These are phyloP conservation scores for Chaetomium strumarium DNA, from an alignment of 2,329 filamentous ascomycete genomes.

Conservation along the genomic window DNA sequence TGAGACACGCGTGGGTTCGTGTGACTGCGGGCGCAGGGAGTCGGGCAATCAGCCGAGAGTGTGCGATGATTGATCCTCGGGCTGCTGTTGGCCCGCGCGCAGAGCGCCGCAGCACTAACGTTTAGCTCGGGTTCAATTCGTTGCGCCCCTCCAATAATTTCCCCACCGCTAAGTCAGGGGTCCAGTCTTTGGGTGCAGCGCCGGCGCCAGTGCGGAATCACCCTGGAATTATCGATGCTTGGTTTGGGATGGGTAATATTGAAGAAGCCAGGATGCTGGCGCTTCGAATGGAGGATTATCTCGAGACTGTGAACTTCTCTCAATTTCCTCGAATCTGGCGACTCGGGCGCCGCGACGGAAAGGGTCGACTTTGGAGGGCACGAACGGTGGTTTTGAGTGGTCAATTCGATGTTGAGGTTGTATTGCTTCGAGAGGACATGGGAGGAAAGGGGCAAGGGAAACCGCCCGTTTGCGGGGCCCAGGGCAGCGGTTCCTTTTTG, in stretches of 20 bases:
- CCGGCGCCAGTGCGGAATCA: constrained; percentile 9
- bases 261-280: neutral
- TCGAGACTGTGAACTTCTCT: neutral
- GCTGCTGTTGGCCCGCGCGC: constrained; percentile 18
- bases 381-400: constrained; percentile 19
- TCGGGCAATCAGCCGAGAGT: constrained; percentile 15
- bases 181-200: neutral
- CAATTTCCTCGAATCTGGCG: neutral
- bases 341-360: constrained; percentile 9
- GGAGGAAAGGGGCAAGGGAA: constrained; percentile 2
- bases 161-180: constrained; percentile 14
- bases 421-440: neutral
- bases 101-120: neutral
- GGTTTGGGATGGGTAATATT: neutral
- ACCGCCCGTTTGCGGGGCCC: neutral
- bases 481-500: constrained; percentile 4
- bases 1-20: constrained; percentile 22
- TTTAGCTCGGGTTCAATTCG: constrained; percentile 11
- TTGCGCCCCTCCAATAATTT: constrained; percentile 12
- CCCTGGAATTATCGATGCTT: neutral
- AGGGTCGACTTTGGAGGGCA: constrained; percentile 11
- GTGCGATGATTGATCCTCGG: constrained; percentile 7
- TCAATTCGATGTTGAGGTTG: constrained; percentile 10
- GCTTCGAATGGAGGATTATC: neutral
- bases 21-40: constrained; percentile 15